Evolutionary conservation across 2,329 filamentous ascomycete species (phyloP), one percentile per base, ranked within the genome.

Genomic region (Botryotinia globosa): DNA sequence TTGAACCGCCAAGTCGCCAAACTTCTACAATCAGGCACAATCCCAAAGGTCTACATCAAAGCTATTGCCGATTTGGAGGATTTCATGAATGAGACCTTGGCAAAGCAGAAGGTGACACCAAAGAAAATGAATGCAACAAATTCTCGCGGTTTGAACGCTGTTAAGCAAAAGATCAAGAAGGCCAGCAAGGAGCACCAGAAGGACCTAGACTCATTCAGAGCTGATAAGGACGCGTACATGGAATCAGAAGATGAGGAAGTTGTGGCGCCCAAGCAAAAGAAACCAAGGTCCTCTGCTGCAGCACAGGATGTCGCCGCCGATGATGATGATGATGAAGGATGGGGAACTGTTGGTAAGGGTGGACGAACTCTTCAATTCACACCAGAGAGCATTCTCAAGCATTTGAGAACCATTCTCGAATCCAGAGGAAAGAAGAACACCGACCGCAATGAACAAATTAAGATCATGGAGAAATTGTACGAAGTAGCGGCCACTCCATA

Each of bases 61-160:
- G 91, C 92, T 77, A 89, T 98, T 77, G 92, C 95, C 79, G 95
- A 99, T 81, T 87, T 99, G 76, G 96, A 99, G 85, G 94, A 97
- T 79, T 90, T 92, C 81, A 92, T 98, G 87, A 94, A 94, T 81
- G 97, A 99, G 86, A 91, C 94, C 37, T 89, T 97, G 77, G 90
- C 94, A 79, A 98, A 98, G 88, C 93, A 97, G 82, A 99, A 99
- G 87, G 92, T 97, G 78, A 92, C 93, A 3, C 90, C 91, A 76
- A 98, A 98, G 90, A 98, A 98, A 88, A 97, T 98, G 94, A 99
- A 97, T 85, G 94, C 94, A 75, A 96, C 91, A 81, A 97, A 95
- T 81, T 92, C 94, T 77, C 93, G 94, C 84, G 94, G 94, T 80
- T 89, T 99, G 80, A 99, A 98, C 83, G 94, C 94, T 75, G 93